Evolutionary conservation across 164 flowering plant species (phyloP).

Genomic region (Stephania yunnanensis): DNA sequence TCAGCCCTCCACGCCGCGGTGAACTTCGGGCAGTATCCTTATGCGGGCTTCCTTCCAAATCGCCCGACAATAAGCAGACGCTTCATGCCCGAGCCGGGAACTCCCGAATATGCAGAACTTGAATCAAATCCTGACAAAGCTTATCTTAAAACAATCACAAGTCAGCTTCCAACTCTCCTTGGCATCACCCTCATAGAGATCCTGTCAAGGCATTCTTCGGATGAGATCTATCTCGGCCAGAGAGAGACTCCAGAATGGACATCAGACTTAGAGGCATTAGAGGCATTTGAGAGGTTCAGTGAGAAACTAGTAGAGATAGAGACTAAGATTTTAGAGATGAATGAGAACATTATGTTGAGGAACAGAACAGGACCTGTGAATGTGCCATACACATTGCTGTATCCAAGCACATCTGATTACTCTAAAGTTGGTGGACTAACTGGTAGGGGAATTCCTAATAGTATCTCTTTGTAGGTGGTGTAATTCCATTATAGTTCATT

Average conservation of each 20-base stretch:
- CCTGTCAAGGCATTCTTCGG: conserved; percentile 69
- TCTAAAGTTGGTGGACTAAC: conserved; percentile 54
- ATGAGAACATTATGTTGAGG: conserved; percentile 39
- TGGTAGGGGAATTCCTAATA: conserved; percentile 81
- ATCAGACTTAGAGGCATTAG: conserved; percentile 38
- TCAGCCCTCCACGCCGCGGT: conserved; percentile 95
- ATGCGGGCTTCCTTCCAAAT: conserved; percentile 85
- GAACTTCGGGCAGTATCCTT: conserved; percentile 84
- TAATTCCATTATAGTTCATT: too few relatives aligned
- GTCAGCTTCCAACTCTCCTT: conserved; percentile 67
- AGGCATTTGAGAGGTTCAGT: conserved; percentile 59
- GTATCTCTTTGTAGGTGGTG: conserved; percentile 46
- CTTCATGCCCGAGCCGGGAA: conserved; percentile 80
- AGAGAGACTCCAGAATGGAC: conserved; percentile 63
- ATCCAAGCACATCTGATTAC: conserved; percentile 65
- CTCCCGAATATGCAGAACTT: conserved; percentile 56
- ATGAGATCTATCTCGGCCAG: conserved; percentile 79
- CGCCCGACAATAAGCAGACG: conserved; percentile 77
- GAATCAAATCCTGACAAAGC: conserved; percentile 47
- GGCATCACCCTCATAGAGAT: conserved; percentile 73
- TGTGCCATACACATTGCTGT: conserved; percentile 68
- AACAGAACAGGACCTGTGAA: conserved; percentile 69
- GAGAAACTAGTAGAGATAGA: conserved; percentile 47
- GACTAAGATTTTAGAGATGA: conserved; percentile 43
- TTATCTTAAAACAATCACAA: conserved; percentile 63